Percentiles rank a stretch among this genome's conserved stretches.
phyloP scores from a whole-genome alignment of 176 grass and related monocot species.

The Bonia amplexicaulis region DNA sequence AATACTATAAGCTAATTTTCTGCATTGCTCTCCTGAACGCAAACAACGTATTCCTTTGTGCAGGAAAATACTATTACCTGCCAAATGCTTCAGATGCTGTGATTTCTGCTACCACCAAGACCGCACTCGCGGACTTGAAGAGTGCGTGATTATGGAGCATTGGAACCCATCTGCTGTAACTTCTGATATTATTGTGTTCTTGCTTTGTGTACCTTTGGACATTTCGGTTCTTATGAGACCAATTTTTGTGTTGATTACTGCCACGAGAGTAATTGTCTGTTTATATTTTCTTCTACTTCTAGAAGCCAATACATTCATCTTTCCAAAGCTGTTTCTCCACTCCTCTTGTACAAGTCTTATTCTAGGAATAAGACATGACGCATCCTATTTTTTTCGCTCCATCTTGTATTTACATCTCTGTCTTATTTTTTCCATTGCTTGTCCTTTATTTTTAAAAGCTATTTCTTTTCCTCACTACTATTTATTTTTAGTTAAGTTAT shows the following conservation, averaged over 20 bases:
- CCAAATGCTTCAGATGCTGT: slow-evolving; percentile 96
- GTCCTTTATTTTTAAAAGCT: no score
- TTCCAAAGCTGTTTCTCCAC: no score
- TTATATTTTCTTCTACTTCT: no score
- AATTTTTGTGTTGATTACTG: not conserved
- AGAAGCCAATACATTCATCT: no score
- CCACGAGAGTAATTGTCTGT: not conserved
- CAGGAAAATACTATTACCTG: slow-evolving; percentile 99
- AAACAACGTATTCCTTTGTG: not conserved
- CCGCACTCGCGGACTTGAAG: slow-evolving; percentile 67
- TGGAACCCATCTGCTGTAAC: not conserved
- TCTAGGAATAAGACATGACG: no score
- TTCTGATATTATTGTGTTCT: not conserved
- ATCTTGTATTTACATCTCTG: accelerated
- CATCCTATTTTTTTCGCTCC: no score
- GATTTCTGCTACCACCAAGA: slow-evolving; percentile 87
- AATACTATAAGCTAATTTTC: not conserved
- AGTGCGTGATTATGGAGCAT: slow-evolving; percentile 39
- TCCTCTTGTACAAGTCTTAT: no score
- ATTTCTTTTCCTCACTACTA: no score
- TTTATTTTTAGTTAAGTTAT: no score
- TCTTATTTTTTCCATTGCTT: no score
- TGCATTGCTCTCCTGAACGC: not conserved
- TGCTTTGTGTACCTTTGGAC: not conserved
- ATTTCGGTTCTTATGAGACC: not conserved